Base-by-base conservation (phyloP, 2,329 filamentous ascomycete species). In the Celoporthe dispersa region DNA sequence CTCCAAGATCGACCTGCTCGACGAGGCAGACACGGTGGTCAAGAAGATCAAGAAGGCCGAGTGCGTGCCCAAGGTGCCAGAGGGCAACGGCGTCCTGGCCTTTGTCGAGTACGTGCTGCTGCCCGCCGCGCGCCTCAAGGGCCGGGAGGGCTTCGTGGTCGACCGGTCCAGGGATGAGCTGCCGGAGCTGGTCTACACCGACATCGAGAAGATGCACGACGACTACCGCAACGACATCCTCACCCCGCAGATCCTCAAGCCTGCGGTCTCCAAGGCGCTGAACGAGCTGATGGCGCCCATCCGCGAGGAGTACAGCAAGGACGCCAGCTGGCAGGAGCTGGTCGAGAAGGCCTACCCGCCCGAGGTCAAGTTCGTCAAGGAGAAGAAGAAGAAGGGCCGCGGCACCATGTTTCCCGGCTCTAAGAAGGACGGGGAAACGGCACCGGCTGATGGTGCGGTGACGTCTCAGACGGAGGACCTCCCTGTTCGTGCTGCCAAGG, bases 1-100 rank as follows among this genome's bases (percentile, higher is more conserved):
- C 80, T 93, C 90, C 77, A 98, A 98, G 83, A 97, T 98, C 74
- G 96, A 98, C 78, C 86, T 98, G n/a, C 87, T 98, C 25, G 96
- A 98, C 77, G 74, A 87, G 0, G 84, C 92, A 0, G 93, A 97
- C 0, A 81, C 83, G 1, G 91, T 98, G 19, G 84, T 86, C 75
- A 94, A 92, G 84, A 97, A 97, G 85, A 85, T 97, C 67, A 90
- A 90, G 78, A 98, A 98, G 81, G 94, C 95, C 0, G 88, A 91
- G 73, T 92, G 92, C 31, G 88, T 89, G 22, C 94, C 94, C 41
- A 89, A 90, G 76, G 85, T 91, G 35, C 86, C 93, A 5, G 93
- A 97, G 75, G 92, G 91, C 39, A 98, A 98, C 78, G 96, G 95
- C 28, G 84, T 98, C 16, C 83, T 98, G 66, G 89, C 92, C 2